Percentiles rank a stretch among this genome's conserved stretches.
Conservation (phyloP, 108 stramenopile genomes). For the Aureococcus anophagefferens region DNA sequence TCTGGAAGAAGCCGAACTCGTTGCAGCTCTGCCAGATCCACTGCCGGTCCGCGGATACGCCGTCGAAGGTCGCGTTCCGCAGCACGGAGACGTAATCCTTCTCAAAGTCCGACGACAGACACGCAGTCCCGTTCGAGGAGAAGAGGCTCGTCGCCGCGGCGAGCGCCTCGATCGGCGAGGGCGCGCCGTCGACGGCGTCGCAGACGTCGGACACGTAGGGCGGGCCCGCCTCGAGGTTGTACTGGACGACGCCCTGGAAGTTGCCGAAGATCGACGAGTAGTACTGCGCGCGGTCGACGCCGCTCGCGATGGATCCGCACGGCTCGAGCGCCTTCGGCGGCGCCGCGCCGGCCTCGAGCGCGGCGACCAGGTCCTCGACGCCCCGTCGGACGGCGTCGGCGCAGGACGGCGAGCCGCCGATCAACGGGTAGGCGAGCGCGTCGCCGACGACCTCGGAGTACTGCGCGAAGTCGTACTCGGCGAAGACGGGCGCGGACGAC, state of each 20-base stretch:
- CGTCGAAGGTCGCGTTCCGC: slow-evolving; percentile 1
- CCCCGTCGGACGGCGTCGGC: slow-evolving; percentile 5
- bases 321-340: slow-evolving; percentile 49
- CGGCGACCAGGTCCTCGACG: slow-evolving; percentile 5
- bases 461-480: slow-evolving; percentile 25
- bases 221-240: slow-evolving; percentile 48
- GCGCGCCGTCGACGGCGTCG: slow-evolving; percentile 6
- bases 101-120: no score
- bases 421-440: background rate
- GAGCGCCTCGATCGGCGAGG: no score
- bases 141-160: no score
- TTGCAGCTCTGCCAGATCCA: slow-evolving; percentile 31
- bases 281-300: no score
- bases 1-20: slow-evolving; percentile 33
- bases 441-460: slow-evolving; percentile 25
- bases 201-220: no score
- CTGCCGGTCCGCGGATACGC: slow-evolving; percentile 4
- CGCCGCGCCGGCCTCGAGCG: background rate
- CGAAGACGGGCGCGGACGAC: slow-evolving; percentile 36
- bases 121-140: no score
- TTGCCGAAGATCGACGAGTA: no score
- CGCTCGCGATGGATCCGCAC: slow-evolving; percentile 80
- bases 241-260: slow-evolving; percentile 57
- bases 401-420: slow-evolving; percentile 20
- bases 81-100: background rate